These are phyloP conservation scores for Backusella australiensis DNA, from an alignment of 192 early-diverging fungal species.

Conservation along the genomic window DNA sequence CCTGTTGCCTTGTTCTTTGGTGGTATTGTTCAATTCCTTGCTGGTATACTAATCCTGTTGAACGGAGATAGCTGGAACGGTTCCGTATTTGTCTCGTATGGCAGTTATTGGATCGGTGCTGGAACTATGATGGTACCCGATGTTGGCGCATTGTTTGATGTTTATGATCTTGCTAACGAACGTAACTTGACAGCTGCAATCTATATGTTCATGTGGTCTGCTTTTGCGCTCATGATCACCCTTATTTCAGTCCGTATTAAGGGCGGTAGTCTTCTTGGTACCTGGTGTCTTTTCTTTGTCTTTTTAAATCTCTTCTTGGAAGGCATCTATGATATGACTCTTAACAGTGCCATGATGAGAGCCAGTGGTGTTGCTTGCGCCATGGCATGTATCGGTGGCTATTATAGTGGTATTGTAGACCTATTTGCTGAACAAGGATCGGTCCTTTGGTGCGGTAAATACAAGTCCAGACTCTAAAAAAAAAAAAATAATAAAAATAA, in stretches of 20 bases:
- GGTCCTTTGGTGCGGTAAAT: constrained; percentile 16
- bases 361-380: constrained; percentile 25
- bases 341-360: not conserved
- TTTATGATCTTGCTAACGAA: not conserved
- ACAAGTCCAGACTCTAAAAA: constrained; percentile 7
- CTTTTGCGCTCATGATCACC: constrained; percentile 9
- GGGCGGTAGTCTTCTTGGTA: constrained; percentile 17
- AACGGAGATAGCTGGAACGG: constrained; percentile 22
- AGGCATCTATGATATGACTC: not conserved
- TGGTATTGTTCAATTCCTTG: constrained; percentile 31
- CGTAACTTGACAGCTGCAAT: constrained; percentile 3
- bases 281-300: constrained; percentile 25
- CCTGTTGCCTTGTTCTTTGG: constrained; percentile 27
- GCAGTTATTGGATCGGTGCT: constrained; percentile 30
- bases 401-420: constrained; percentile 31
- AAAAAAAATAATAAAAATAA: not conserved
- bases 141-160: not conserved
- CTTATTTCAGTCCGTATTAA: constrained; percentile 18
- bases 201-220: constrained; percentile 25
- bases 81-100: constrained; percentile 29
- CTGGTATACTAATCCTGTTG: constrained; percentile 24
- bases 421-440: constrained; percentile 32
- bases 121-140: constrained; percentile 30
- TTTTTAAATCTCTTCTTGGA: constrained; percentile 24
- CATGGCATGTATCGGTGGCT: constrained; percentile 27